These are phyloP conservation scores for Elsinoe fawcettii DNA, from an alignment of 2,329 filamentous ascomycete genomes.

Conservation along the genomic window DNA sequence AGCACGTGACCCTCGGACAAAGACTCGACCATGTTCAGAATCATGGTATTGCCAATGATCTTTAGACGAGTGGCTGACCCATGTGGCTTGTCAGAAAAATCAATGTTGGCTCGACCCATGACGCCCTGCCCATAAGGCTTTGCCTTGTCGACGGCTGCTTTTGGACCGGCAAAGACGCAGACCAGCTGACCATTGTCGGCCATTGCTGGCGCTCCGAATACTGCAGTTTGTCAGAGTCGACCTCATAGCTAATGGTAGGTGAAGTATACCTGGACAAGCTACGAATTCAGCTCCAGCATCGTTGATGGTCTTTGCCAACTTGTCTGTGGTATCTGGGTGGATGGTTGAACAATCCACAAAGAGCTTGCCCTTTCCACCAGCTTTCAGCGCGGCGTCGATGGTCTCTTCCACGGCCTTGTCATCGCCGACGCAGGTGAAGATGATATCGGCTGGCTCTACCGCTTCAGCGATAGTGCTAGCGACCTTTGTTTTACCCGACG, in stretches of 20 bases:
- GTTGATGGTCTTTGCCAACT: conserved; percentile 51
- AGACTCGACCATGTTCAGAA: conserved; percentile 73
- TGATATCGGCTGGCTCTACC: conserved; percentile 61
- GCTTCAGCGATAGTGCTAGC: conserved; percentile 58
- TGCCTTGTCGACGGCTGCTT: conserved; percentile 53
- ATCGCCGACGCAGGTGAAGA: conserved; percentile 75
- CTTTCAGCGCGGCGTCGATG: conserved; percentile 49
- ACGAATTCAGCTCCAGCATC: conserved; percentile 64
- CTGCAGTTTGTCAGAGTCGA: conserved; percentile 24
- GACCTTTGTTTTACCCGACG: conserved; percentile 55
- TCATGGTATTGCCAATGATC: conserved; percentile 78
- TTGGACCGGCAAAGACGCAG: conserved; percentile 63
- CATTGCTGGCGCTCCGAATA: conserved; percentile 65
- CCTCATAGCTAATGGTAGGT: neutral
- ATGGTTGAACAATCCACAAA: conserved; percentile 85
- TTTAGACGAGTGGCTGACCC: conserved; percentile 66
- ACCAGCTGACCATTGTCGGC: conserved; percentile 64
- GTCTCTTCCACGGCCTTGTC: conserved; percentile 63
- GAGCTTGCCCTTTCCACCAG: conserved; percentile 57
- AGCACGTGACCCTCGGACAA: conserved; percentile 70
- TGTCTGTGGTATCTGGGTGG: conserved; percentile 70
- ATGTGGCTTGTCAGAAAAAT: conserved; percentile 61
- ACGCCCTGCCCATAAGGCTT: conserved; percentile 66
- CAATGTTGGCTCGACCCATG: conserved; percentile 59
- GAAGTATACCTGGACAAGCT: conserved; percentile 49